Evolutionary conservation across 2,329 filamentous ascomycete genomes (phyloP).

Genomic region (Fusarium nelsonii): DNA sequence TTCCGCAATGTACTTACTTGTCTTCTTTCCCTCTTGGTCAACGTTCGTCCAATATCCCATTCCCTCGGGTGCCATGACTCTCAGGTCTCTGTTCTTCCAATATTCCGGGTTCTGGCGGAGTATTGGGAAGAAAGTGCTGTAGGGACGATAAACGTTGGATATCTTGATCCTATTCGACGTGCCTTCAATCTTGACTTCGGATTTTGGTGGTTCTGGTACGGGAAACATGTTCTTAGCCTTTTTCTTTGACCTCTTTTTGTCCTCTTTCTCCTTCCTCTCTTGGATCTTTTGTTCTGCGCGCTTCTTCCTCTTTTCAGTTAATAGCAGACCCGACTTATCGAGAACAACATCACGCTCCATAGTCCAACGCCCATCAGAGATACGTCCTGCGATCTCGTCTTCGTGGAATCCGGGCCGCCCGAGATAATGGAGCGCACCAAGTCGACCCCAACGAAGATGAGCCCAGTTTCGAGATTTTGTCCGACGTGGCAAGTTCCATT

Average conservation of each 20-base stretch:
- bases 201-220: neutral
- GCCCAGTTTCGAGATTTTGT: conserved; percentile 11
- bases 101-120: conserved; percentile 39
- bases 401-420: conserved; percentile 14
- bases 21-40: conserved; percentile 35
- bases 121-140: conserved; percentile 46
- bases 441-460: conserved; percentile 23
- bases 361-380: conserved; percentile 24
- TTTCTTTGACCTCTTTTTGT: conserved; percentile 14
- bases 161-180: conserved; percentile 37
- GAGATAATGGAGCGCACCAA: conserved; percentile 24
- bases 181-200: conserved; percentile 6
- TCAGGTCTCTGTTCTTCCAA: conserved; percentile 47
- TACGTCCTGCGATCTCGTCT: conserved; percentile 21
- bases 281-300: conserved; percentile 12
- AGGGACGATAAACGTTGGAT: conserved; percentile 47
- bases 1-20: conserved; percentile 26
- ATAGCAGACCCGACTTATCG: conserved; percentile 11
- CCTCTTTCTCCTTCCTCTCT: conserved; percentile 14
- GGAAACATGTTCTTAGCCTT: neutral
- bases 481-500: conserved; percentile 16
- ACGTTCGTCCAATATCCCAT: conserved; percentile 43
- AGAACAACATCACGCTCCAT: conserved; percentile 25
- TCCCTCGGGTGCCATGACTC: conserved; percentile 48
- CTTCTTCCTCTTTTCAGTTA: conserved; percentile 27